These are phyloP conservation scores for Eucalyptus polyanthemos DNA, from an alignment of 345 rosid genomes.

Conservation along the genomic window DNA sequence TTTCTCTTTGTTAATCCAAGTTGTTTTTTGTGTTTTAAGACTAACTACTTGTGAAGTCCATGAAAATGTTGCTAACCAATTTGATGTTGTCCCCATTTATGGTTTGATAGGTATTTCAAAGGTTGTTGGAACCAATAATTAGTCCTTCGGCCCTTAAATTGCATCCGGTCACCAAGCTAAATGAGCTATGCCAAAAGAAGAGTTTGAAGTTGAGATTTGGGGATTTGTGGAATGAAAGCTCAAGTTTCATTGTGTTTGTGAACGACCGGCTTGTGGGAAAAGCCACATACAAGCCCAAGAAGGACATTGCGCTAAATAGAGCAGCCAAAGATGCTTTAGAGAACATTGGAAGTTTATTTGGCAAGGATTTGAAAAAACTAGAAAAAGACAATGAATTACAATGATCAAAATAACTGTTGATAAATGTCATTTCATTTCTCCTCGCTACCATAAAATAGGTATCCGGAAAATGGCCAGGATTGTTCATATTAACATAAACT, in stretches of 20 bases:
- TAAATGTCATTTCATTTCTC: background rate
- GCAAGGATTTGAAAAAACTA: background rate
- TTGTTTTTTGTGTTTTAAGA: background rate
- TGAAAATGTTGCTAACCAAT: background rate
- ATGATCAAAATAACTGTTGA: background rate
- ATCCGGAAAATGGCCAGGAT: accelerated
- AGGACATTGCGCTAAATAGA: constrained; percentile 36
- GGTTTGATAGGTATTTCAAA: constrained; percentile 23
- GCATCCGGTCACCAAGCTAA: constrained; percentile 39
- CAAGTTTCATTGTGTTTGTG: constrained; percentile 13
- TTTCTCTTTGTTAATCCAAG: background rate
- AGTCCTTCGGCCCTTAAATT: constrained; percentile 3
- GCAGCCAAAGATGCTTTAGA: constrained; percentile 58
- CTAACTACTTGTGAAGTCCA: background rate
- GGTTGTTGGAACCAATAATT: constrained; percentile 48
- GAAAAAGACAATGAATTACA: accelerated
- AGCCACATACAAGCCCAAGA: constrained; percentile 19
- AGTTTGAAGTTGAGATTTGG: constrained; percentile 27
- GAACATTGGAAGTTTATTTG: background rate
- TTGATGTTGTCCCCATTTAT: background rate
- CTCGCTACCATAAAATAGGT: accelerated
- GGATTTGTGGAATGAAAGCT: constrained; percentile 30
- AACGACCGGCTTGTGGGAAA: constrained; percentile 24
- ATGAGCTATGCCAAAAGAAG: constrained; percentile 49
- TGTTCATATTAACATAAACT: background rate